Evolutionary conservation across 2,329 filamentous ascomycete genomes (phyloP), one percentile per base, ranked within the genome.

Genomic region (Trichothecium roseum): DNA sequence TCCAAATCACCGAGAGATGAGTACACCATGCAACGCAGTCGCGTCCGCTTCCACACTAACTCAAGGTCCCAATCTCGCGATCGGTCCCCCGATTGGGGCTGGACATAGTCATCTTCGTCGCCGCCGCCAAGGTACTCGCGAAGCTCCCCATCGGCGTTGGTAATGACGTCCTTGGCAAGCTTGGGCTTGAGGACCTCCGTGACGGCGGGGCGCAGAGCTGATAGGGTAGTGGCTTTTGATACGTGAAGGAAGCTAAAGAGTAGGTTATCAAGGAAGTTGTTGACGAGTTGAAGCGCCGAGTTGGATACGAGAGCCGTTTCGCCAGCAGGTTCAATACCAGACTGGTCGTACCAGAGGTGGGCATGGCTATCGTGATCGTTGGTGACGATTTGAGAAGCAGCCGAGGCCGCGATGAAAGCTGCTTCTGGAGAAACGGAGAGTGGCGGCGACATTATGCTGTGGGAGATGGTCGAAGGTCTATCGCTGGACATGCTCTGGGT

Each of bases 11-110:
- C 91, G 6, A 98, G 67, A 8, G 91, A 88, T 8, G 88, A 96
- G 56, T 96, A 96, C 16, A 98, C 89, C 91, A 98, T 98, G 56
- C 91, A 94, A 41, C 91, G 78, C 49, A 98, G 63, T 37, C 91
- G 78, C 0, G 88, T 91, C 45, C 91, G 75, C 63, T 93, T 95
- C 88, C 91, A 98, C 14, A 88, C 81, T 37, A 88, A 69, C 53
- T 95, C 84, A n/a, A 94, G 64, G 54, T 96, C 87, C 76, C 89
- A 96, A 45, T 81, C 76, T 3, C 68, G 68, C 9, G 62, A 58
- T 12, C 43, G 35, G 22, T 66, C 62, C 30, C 62, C 59, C 17
- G 69, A 67, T 30, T 72, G 60, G n/a, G 74, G 64, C 12, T 70
- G 67, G 5, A 65, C 60, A 20, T 78, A 63, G 28, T 86, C 81